Evolutionary conservation across 805 yeast genomes (phyloP), one percentile per base, ranked within the genome.

Genomic region (Candida ponderosae): DNA sequence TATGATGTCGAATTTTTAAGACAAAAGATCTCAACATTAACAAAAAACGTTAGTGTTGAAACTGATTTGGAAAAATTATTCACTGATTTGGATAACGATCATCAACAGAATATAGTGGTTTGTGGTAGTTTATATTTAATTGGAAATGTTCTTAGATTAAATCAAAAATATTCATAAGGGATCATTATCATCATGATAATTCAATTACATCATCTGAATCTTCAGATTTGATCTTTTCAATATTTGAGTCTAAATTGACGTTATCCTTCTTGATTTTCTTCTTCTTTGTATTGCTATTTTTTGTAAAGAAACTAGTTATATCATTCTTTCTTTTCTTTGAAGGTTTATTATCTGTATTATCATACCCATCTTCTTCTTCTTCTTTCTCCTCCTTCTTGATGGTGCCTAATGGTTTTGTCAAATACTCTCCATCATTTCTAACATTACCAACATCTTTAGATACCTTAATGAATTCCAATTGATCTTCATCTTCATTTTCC

Each of bases 101-200:
- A 24, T 13, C 11, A 11, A 8, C 32, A 37, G 18, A 33, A 42
- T 15, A 52, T 74, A 3, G 73, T 83, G 1, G 63, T 82, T 2
- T 81, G 85, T 48, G 93, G 93, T 0, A 79, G 88, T 41, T 57
- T 83, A 34, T 83, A 83, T 49, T 59, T 83, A 5, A 77, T 76
- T 13, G 79, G 81, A 1, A 79, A 81, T 40, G 56, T 78, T 2
- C 48, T 75, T 13, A 53, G 68, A 32, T 34, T 63, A 2, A 63
- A 68, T 43, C 28, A 24, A 13, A 24, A 24, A 4, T 8, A 24
- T n/a, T n/a, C n/a, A n/a, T 35, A 31, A 15, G 19, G 28, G 15
- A 31, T 37, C 34, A 36, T 29, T 20, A 32, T 34, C 19, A 40
- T 18, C 13, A 37, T 27, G 33, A 16, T 17, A 14, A 31, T 31